Conservation (phyloP, 2,329 filamentous ascomycete genomes). For the Magnaporthiopsis rhizophila region DNA sequence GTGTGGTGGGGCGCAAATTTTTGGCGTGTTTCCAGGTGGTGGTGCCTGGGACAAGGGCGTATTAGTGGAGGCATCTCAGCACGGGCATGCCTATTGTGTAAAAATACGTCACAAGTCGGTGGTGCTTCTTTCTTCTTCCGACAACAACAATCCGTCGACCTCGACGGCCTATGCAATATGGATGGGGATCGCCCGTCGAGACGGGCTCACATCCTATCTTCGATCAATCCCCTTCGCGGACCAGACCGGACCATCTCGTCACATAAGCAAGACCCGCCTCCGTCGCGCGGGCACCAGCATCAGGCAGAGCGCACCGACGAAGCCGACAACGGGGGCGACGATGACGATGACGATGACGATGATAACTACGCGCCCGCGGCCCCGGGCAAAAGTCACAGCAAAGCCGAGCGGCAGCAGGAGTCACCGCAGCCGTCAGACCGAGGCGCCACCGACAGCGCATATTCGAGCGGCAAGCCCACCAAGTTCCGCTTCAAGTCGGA, state of each 20-base stretch:
- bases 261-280: conserved; percentile 2
- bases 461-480: conserved; percentile 9
- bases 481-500: conserved; percentile 36
- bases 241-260: conserved; percentile 1
- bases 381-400: not conserved
- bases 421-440: conserved; percentile 9
- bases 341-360: not conserved
- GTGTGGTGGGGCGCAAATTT: no score
- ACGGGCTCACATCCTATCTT: conserved; percentile 41
- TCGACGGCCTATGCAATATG: not conserved
- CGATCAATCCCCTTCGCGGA: conserved; percentile 33
- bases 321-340: not conserved
- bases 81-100: no score
- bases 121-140: not conserved
- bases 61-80: no score
- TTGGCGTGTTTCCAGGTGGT: no score
- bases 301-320: not conserved
- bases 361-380: not conserved
- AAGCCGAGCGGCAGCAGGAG: not conserved
- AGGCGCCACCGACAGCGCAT: not conserved
- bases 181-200: conserved; percentile 17
- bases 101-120: not conserved
- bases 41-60: no score
- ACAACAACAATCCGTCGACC: not conserved
- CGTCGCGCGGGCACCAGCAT: not conserved